These are phyloP conservation scores for Pseudogymnoascus sp. DNA, from an alignment of 2,329 filamentous ascomycete genomes.

Conservation along the genomic window DNA sequence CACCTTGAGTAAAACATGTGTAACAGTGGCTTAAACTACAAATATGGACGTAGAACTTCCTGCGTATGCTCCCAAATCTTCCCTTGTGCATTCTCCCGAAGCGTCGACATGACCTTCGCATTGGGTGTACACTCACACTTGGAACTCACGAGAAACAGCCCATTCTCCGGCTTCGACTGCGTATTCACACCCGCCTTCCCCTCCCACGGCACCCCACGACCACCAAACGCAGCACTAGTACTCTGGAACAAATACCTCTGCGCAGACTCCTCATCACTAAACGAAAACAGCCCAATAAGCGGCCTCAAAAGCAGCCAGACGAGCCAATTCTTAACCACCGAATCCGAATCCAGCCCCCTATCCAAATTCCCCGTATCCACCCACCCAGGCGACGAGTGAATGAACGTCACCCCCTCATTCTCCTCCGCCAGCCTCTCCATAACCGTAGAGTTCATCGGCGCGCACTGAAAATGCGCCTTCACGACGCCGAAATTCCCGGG, in stretches of 20 bases:
- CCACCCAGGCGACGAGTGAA: slow-evolving; percentile 32
- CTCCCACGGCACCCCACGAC: slow-evolving; percentile 29
- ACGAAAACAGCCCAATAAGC: slow-evolving; percentile 25
- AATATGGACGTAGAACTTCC: slow-evolving; percentile 25
- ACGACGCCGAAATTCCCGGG: slow-evolving; percentile 28
- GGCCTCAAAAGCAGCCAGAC: slow-evolving; percentile 30
- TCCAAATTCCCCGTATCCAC: slow-evolving; percentile 25
- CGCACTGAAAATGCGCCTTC: slow-evolving; percentile 36
- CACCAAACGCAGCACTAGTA: slow-evolving; percentile 32
- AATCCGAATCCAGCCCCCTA: slow-evolving; percentile 16
- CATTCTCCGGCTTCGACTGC: slow-evolving; percentile 20
- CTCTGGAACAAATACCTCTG: slow-evolving; percentile 31
- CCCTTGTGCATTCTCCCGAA: slow-evolving; percentile 26
- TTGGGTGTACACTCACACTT: slow-evolving; percentile 30
- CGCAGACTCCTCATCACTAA: slow-evolving; percentile 28
- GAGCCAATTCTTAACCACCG: slow-evolving; percentile 24
- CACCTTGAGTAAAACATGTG: not conserved
- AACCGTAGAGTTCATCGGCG: slow-evolving; percentile 40
- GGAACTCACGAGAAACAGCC: slow-evolving; percentile 31
- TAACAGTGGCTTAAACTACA: not conserved
- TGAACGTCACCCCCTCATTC: slow-evolving; percentile 35
- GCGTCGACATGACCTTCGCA: slow-evolving; percentile 23
- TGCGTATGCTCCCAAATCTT: slow-evolving; percentile 31
- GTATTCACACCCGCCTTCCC: slow-evolving; percentile 28
- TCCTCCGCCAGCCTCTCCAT: slow-evolving; percentile 38